phyloP scores from a whole-genome alignment of 2,329 filamentous ascomycete species.

The Tolypocladium guangdongense region DNA sequence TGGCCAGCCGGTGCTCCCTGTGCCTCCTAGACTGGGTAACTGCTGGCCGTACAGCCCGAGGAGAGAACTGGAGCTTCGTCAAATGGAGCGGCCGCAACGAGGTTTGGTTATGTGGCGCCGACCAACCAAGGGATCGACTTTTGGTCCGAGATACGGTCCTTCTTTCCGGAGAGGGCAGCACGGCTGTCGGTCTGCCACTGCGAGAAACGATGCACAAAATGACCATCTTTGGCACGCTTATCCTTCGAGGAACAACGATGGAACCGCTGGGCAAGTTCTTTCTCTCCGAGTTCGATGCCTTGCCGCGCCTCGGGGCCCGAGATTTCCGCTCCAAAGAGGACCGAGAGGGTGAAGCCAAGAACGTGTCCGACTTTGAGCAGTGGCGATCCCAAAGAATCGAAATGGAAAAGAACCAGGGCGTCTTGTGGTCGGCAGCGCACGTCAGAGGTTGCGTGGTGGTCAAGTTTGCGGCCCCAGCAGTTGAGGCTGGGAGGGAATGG shows the following conservation, averaged over 20 bases:
- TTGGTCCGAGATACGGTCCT: slow-evolving; percentile 79
- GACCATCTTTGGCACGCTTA: slow-evolving; percentile 73
- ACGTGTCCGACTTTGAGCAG: slow-evolving; percentile 29
- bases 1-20: slow-evolving; percentile 47
- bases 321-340: slow-evolving; percentile 56
- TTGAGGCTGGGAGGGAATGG: slow-evolving; percentile 76
- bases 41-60: slow-evolving; percentile 71
- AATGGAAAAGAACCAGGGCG: slow-evolving; percentile 45
- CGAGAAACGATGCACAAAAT: slow-evolving; percentile 60
- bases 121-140: slow-evolving; percentile 38
- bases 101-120: slow-evolving; percentile 47
- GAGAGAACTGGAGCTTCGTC: slow-evolving; percentile 78
- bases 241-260: slow-evolving; percentile 66
- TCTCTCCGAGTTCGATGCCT: slow-evolving; percentile 61
- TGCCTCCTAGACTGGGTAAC: slow-evolving; percentile 93
- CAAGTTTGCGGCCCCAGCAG: slow-evolving; percentile 75
- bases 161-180: slow-evolving; percentile 46
- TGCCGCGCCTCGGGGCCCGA: slow-evolving; percentile 73
- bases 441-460: slow-evolving; percentile 79
- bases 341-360: slow-evolving; percentile 25
- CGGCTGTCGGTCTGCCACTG: slow-evolving; percentile 28
- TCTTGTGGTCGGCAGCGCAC: slow-evolving; percentile 74
- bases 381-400: slow-evolving; percentile 46
- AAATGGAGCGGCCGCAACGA: slow-evolving; percentile 81
- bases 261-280: slow-evolving; percentile 61